Evolutionary conservation across 345 rosid species (phyloP), one percentile per base, ranked within the genome.

Genomic region (Dipteronia dyeriana): DNA sequence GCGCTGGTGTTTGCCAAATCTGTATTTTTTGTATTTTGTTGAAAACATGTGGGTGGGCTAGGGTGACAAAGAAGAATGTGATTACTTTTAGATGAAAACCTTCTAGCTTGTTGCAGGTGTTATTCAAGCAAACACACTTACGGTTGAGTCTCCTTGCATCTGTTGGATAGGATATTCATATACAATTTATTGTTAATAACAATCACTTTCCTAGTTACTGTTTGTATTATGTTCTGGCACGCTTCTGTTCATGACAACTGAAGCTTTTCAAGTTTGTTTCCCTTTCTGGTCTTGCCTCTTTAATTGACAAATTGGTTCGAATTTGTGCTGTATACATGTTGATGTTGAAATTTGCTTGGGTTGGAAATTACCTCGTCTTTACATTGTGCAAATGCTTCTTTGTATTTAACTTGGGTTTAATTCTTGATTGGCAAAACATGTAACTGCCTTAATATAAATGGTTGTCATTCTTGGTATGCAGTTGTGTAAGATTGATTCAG

Each of bases 401-500:
- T 57, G 49, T 3, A 20, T 31, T 45, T n/a, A 17, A 22, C 9
- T 74, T 19, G 1, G 0, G 7, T 17, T 26, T 23, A 19, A 34
- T 38, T 25, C 0, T 13, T 23, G 57, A 17, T 9, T 9, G 7
- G 16, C 17, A 16, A 45, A 61, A 13, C 25, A 11, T 1, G 19
- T 59, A 5, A 43, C 19, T 61, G 25, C 16, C 6, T 72, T 1
- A 54, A 19, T 3, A 0, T 26, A 49, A 16, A 22, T 65, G 9
- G 9, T n/a, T 11, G 22, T n/a, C 2, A 7, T 51, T 19, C 19
- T 59, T 29, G 25, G 7, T 10, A 12, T 81, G 70, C 91, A 94
- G 98, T 80, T 92, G 51, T 92, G 97, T 73, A 92, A 92, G 90
- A 92, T 92, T 71, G 98, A 93, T 70, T 85, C 94, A 0, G 94